Percentiles rank a stretch among this genome's conserved stretches.
Conservation (phyloP, 2,329 filamentous ascomycete species). For the Epichloe sylvatica region DNA sequence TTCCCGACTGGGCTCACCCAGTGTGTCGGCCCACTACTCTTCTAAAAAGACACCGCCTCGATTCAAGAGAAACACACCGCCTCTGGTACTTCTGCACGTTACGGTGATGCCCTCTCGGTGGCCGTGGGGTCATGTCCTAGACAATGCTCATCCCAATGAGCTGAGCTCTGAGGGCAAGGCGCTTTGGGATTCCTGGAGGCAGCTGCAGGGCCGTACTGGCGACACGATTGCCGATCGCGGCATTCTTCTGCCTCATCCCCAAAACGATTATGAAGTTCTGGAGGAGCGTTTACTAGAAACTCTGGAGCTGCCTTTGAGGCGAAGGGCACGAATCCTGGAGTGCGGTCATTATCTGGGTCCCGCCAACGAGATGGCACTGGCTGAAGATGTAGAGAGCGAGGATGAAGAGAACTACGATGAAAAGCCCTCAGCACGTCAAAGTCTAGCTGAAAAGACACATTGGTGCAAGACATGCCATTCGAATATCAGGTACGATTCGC, state of each 20-base stretch:
- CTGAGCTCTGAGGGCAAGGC: constrained; percentile 33
- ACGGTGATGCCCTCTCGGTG: constrained; percentile 59
- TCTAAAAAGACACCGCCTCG: constrained; percentile 45
- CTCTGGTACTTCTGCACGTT: constrained; percentile 64
- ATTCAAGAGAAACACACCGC: constrained; percentile 44
- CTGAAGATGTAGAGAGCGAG: constrained; percentile 32
- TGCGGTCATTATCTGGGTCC: constrained; percentile 64
- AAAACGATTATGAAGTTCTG: constrained; percentile 65
- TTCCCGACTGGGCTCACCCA: constrained; percentile 44
- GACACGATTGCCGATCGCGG: constrained; percentile 63
- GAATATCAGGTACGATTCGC: constrained; percentile 40
- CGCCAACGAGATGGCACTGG: constrained; percentile 32
- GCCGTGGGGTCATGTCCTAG: constrained; percentile 45
- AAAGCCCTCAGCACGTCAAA: constrained; percentile 12
- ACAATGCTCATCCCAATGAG: constrained; percentile 25
- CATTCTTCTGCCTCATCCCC: constrained; percentile 62
- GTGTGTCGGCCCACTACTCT: constrained; percentile 36
- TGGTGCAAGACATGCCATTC: constrained; percentile 44
- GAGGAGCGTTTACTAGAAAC: constrained; percentile 66
- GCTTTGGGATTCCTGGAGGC: constrained; percentile 49
- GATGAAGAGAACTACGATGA: constrained; percentile 29
- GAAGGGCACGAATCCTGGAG: constrained; percentile 55
- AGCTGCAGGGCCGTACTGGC: constrained; percentile 55
- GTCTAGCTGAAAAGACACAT: constrained; percentile 25
- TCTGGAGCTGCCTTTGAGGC: constrained; percentile 51